A percentile compares a stretch with the other conserved stretches of the same genome.
Conservation (phyloP, 2,329 filamentous ascomycete species). For the Exserohilum turcica region DNA sequence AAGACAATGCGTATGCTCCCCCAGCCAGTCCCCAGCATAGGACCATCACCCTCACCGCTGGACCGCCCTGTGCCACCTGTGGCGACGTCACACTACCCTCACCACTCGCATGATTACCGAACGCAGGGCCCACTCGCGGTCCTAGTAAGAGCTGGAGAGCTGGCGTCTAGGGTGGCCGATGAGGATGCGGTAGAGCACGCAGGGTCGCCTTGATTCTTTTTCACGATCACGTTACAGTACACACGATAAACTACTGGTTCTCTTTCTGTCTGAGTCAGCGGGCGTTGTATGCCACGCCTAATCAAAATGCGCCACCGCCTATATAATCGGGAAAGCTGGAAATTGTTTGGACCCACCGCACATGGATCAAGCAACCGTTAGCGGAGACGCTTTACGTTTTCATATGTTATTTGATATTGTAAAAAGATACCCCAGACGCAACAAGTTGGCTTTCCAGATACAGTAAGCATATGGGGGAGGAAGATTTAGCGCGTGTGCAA, state of each 20-base stretch:
- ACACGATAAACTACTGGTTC: not conserved
- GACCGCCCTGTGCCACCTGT: conserved; percentile 33
- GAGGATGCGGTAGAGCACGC: conserved; percentile 32
- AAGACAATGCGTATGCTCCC: conserved; percentile 47
- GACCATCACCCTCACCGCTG: conserved; percentile 36
- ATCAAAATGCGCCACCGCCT: not conserved
- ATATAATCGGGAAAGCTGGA: conserved; percentile 1
- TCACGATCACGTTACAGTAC: conserved; percentile 1
- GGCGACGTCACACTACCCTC: conserved; percentile 20
- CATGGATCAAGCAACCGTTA: not conserved
- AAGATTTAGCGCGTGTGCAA: conserved; percentile 2
- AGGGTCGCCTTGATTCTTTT: conserved; percentile 26
- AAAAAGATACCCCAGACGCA: conserved; percentile 15
- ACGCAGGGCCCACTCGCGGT: conserved; percentile 45
- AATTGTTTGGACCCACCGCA: not conserved
- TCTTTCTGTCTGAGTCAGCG: not conserved
- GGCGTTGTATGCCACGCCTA: not conserved
- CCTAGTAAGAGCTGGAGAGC: conserved; percentile 45
- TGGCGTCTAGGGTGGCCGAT: conserved; percentile 43
- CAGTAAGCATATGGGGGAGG: conserved; percentile 7
- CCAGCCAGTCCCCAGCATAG: conserved; percentile 43
- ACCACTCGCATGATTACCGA: conserved; percentile 36
- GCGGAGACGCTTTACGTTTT: conserved; percentile 15
- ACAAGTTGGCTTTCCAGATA: conserved; percentile 7
- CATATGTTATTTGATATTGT: conserved; percentile 14